phyloP scores from a whole-genome alignment of 192 early-diverging fungal species.

The Coemansia javaensis region DNA sequence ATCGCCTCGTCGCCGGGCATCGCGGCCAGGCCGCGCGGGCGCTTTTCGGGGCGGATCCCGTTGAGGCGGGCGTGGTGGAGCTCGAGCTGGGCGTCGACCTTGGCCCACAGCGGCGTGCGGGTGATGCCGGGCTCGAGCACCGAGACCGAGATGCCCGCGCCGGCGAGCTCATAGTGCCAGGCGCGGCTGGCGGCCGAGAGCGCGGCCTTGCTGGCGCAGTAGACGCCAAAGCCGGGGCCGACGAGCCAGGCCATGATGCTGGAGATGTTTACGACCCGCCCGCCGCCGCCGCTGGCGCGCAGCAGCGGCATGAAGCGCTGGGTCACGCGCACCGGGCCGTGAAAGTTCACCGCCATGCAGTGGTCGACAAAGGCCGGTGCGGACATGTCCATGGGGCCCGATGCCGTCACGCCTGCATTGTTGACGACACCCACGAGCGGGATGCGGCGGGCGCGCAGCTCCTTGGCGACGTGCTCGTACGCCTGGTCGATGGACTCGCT shows the following conservation, averaged over 20 bases:
- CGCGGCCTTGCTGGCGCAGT: constrained; percentile 54
- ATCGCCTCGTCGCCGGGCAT: constrained; percentile 46
- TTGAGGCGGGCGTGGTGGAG: constrained; percentile 48
- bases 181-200: constrained; percentile 40
- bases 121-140: constrained; percentile 47
- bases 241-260: constrained; percentile 52
- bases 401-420: constrained; percentile 51
- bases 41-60: constrained; percentile 11
- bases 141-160: constrained; percentile 37
- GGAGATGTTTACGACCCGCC: constrained; percentile 53
- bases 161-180: constrained; percentile 48
- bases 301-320: constrained; percentile 50
- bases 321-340: constrained; percentile 46
- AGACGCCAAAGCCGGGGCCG: constrained; percentile 51
- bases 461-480: constrained; percentile 11
- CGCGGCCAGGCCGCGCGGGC: constrained; percentile 2
- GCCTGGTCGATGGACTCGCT: constrained; percentile 39
- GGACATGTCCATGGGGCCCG: constrained; percentile 47
- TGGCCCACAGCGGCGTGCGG: constrained; percentile 48
- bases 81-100: constrained; percentile 48
- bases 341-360: constrained; percentile 50
- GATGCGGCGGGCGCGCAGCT: constrained; percentile 32
- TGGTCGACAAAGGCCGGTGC: constrained; percentile 28
- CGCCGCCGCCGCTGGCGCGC: constrained; percentile 36
- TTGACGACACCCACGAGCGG: constrained; percentile 48